phyloP scores from a whole-genome alignment of 2,329 filamentous ascomycete species.

The Lachnellula willkommii region DNA sequence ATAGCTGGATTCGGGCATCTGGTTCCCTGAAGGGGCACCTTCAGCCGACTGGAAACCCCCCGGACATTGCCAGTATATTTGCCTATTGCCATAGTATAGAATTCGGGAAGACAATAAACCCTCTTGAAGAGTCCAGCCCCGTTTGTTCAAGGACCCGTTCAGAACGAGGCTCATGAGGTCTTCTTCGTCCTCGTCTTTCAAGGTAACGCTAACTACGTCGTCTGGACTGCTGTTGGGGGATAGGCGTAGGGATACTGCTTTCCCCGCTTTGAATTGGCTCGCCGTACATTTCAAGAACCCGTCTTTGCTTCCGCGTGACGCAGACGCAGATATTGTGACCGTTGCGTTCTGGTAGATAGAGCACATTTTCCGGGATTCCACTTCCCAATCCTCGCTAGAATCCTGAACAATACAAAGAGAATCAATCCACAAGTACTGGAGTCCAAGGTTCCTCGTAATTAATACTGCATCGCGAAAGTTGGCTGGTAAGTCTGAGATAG shows the following conservation, averaged over 20 bases:
- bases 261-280: neutral
- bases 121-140: conserved; percentile 15
- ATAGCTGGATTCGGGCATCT: conserved; percentile 12
- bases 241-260: neutral
- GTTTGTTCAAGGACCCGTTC: neutral
- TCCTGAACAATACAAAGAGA: conserved; percentile 31
- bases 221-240: neutral
- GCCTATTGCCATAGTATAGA: conserved; percentile 15
- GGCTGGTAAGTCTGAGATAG: conserved; percentile 17
- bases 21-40: conserved; percentile 9
- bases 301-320: conserved; percentile 6
- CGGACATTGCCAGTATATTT: conserved; percentile 24
- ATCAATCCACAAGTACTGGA: conserved; percentile 32
- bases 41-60: conserved; percentile 16
- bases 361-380: conserved; percentile 22
- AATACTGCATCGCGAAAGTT: conserved; percentile 27
- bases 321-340: conserved; percentile 20
- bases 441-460: conserved; percentile 21
- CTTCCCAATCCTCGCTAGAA: conserved; percentile 24
- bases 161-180: neutral
- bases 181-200: neutral
- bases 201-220: neutral
- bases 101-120: conserved; percentile 16
- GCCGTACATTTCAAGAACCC: neutral
- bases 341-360: conserved; percentile 21